These are phyloP conservation scores for Penicillium sp. DNA, from an alignment of 2,329 filamentous ascomycete genomes.

Conservation along the genomic window DNA sequence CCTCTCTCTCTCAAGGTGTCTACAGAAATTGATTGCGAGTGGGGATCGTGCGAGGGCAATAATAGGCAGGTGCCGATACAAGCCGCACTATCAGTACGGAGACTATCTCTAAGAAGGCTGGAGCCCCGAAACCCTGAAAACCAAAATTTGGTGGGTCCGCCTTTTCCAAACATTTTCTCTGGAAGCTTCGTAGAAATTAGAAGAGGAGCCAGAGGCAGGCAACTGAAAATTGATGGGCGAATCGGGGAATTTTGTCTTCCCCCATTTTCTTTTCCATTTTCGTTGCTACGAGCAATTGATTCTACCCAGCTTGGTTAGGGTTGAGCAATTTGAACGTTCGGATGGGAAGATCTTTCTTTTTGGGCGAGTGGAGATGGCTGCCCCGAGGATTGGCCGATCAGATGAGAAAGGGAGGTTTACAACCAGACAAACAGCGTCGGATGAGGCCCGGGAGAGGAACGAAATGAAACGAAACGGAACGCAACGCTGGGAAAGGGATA, in stretches of 20 bases:
- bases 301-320: background rate
- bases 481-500: background rate
- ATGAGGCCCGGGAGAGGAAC: background rate
- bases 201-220: background rate
- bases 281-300: background rate
- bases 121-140: slow-evolving; percentile 22
- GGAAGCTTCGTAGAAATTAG: background rate
- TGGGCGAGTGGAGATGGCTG: slow-evolving; percentile 2
- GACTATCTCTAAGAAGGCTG: slow-evolving; percentile 21
- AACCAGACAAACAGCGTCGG: slow-evolving; percentile 14
- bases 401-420: slow-evolving; percentile 3
- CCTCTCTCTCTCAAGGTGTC: background rate
- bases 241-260: background rate
- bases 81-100: slow-evolving; percentile 12
- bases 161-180: slow-evolving; percentile 4
- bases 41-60: background rate
- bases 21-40: slow-evolving; percentile 1
- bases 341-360: slow-evolving; percentile 5
- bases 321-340: background rate
- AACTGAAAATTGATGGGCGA: background rate
- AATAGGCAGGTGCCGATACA: slow-evolving; percentile 5
- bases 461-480: slow-evolving; percentile 3
- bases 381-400: slow-evolving; percentile 23
- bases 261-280: background rate
- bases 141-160: slow-evolving; percentile 14